phyloP scores from a whole-genome alignment of 768 basidiomycete species.

The Gelatoporia subvermispora region DNA sequence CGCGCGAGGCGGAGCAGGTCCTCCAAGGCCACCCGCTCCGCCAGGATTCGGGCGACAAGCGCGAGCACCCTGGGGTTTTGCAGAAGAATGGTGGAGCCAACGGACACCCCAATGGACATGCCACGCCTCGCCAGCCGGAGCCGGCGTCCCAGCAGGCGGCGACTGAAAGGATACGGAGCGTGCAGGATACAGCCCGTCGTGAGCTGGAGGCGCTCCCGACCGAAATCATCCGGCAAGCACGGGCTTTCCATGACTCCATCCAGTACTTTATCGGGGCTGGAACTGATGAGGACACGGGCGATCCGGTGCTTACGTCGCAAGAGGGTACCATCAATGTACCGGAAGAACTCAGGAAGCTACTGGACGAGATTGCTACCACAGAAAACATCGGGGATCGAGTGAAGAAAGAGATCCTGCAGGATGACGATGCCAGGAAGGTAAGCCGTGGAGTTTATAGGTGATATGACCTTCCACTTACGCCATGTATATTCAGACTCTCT shows the following conservation, averaged over 20 bases:
- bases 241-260: slow-evolving; percentile 37
- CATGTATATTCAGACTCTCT: slow-evolving; percentile 29
- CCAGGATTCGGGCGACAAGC: no score
- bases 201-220: slow-evolving; percentile 36
- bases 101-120: no score
- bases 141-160: no score
- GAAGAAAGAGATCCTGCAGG: slow-evolving; percentile 39
- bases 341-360: slow-evolving; percentile 27
- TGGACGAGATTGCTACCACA: slow-evolving; percentile 37
- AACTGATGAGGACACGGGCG: slow-evolving; percentile 4
- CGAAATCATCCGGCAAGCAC: slow-evolving; percentile 33
- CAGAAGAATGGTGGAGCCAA: no score
- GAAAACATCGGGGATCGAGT: slow-evolving; percentile 27
- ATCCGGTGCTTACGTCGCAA: slow-evolving; percentile 5
- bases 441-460: slow-evolving; percentile 7
- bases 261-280: slow-evolving; percentile 24
- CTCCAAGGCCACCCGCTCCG: not conserved
- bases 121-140: no score
- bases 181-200: slow-evolving; percentile 15
- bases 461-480: not conserved
- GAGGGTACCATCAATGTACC: slow-evolving; percentile 13
- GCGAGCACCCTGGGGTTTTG: no score
- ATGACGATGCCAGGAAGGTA: slow-evolving; percentile 39
- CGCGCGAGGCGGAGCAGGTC: slow-evolving; percentile 4
- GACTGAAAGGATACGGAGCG: slow-evolving; percentile 3